Conservation (phyloP, 768 basidiomycete genomes). For the Mycena metata region DNA sequence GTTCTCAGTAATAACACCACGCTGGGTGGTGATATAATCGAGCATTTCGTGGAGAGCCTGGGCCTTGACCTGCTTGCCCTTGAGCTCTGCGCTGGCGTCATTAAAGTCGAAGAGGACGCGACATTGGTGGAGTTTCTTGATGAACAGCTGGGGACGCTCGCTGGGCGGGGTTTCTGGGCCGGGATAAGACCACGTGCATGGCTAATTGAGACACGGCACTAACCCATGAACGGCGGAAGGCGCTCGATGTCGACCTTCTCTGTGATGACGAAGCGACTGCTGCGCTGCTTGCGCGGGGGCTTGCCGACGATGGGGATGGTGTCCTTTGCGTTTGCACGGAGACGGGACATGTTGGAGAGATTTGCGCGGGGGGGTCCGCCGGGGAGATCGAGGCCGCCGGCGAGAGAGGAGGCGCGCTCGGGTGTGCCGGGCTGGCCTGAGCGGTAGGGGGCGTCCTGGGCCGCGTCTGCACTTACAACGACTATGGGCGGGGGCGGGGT, state of each 20-base stretch:
- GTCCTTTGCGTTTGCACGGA: constrained; percentile 90
- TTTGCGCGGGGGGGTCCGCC: constrained; percentile 71
- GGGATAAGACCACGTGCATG: constrained; percentile 17
- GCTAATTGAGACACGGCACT: constrained; percentile 44
- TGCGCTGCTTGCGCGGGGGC: constrained; percentile 96
- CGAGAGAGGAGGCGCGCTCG: constrained; percentile 59
- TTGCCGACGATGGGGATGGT: constrained; percentile 97
- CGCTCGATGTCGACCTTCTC: constrained; percentile 98
- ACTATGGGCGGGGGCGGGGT: constrained; percentile 85
- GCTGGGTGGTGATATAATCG: constrained; percentile 97
- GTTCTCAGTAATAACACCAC: constrained; percentile 95
- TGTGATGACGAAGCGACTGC: constrained; percentile 95
- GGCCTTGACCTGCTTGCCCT: constrained; percentile 98
- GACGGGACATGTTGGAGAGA: constrained; percentile 70
- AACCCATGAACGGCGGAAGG: constrained; percentile 91
- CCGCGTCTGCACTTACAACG: constrained; percentile 82
- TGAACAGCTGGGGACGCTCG: constrained; percentile 92
- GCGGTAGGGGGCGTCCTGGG: constrained; percentile 62
- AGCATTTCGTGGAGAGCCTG: constrained; percentile 98
- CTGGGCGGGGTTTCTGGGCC: constrained; percentile 84
- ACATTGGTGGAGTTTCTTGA: constrained; percentile 96
- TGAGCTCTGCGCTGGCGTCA: constrained; percentile 94
- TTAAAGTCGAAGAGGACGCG: constrained; percentile 99
- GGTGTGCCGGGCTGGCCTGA: constrained; percentile 56
- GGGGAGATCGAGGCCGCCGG: constrained; percentile 59